These are phyloP conservation scores for Diplodia mutila DNA, from an alignment of 2,329 filamentous ascomycete species.

Conservation along the genomic window DNA sequence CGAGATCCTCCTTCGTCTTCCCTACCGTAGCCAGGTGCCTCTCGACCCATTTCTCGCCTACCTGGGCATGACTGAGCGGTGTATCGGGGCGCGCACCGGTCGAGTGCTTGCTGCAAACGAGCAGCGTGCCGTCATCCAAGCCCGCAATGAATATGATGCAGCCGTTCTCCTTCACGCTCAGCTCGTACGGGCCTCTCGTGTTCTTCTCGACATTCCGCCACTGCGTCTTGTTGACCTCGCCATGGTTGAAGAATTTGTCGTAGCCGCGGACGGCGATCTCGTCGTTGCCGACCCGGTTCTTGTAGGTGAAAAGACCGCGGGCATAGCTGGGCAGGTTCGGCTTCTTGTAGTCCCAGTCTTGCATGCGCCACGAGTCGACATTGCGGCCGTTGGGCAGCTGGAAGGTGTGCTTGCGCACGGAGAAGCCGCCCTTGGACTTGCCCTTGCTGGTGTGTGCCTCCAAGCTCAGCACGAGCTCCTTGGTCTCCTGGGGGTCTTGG, in stretches of 20 bases:
- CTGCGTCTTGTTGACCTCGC: constrained; percentile 77
- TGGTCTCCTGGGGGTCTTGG: constrained; percentile 72
- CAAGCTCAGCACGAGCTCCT: constrained; percentile 66
- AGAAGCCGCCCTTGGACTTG: constrained; percentile 62
- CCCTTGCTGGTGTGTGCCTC: constrained; percentile 58
- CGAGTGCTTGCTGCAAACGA: constrained; percentile 99
- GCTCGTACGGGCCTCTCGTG: constrained; percentile 86
- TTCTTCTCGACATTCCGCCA: constrained; percentile 78
- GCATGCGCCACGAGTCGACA: constrained; percentile 90
- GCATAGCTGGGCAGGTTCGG: constrained; percentile 85
- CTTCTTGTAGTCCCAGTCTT: constrained; percentile 96
- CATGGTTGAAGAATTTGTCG: constrained; percentile 98
- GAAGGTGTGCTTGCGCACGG: constrained; percentile 81
- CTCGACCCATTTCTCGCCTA: constrained; percentile 81
- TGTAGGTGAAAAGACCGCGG: constrained; percentile 89
- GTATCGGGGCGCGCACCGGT: constrained; percentile 77
- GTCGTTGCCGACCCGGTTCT: constrained; percentile 62
- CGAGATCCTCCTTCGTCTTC: constrained; percentile 77
- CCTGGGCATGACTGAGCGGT: constrained; percentile 78
- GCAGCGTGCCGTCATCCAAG: constrained; percentile 81
- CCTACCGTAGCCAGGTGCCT: constrained; percentile 76
- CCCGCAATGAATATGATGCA: constrained; percentile 98
- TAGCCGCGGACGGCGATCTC: constrained; percentile 91
- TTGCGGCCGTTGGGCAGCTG: constrained; percentile 65
- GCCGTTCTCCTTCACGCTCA: constrained; percentile 98